Percentiles rank a stretch among this genome's conserved stretches.
Conservation (phyloP, 371 early-diverging fungal species). For the Rhizopus microsporus region DNA sequence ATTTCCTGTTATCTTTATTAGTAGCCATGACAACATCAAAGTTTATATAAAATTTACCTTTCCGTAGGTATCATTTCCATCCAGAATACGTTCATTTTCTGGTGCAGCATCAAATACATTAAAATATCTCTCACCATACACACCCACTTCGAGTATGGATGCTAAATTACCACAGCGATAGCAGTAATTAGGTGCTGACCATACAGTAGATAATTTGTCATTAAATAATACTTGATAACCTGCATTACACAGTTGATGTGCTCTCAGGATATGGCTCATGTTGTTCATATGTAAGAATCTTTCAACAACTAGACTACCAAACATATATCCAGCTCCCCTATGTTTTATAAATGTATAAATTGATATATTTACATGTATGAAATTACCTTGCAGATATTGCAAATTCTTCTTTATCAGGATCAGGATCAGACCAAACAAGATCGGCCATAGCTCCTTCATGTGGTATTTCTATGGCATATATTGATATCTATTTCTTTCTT, state of each 20-base stretch:
- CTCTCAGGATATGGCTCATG: conserved; percentile 88
- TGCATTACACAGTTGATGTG: conserved; percentile 97
- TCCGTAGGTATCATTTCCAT: conserved; percentile 6
- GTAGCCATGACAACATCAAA: too few species aligned
- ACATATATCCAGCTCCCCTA: conserved; percentile 94
- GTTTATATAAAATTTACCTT: conserved; percentile 13
- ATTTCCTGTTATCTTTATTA: too few species aligned
- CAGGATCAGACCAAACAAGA: conserved; percentile 98
- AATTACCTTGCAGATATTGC: conserved; percentile 78
- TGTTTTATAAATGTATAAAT: not conserved
- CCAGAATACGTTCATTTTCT: conserved; percentile 63
- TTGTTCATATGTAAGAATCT: conserved; percentile 84
- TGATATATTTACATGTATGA: not conserved
- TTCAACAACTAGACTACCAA: conserved; percentile 84
- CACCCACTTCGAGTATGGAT: conserved; percentile 88
- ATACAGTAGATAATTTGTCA: conserved; percentile 86
- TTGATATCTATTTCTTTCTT: conserved; percentile 4
- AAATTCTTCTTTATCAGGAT: conserved; percentile 79
- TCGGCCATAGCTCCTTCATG: conserved; percentile 99
- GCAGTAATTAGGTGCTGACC: conserved; percentile 93
- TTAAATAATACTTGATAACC: conserved; percentile 92
- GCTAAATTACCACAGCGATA: conserved; percentile 96
- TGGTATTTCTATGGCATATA: conserved; percentile 77
- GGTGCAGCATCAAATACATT: conserved; percentile 92
- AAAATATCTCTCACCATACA: conserved; percentile 77